Conservation (phyloP, 805 yeast genomes). For the Dipodascopsis tothii region DNA sequence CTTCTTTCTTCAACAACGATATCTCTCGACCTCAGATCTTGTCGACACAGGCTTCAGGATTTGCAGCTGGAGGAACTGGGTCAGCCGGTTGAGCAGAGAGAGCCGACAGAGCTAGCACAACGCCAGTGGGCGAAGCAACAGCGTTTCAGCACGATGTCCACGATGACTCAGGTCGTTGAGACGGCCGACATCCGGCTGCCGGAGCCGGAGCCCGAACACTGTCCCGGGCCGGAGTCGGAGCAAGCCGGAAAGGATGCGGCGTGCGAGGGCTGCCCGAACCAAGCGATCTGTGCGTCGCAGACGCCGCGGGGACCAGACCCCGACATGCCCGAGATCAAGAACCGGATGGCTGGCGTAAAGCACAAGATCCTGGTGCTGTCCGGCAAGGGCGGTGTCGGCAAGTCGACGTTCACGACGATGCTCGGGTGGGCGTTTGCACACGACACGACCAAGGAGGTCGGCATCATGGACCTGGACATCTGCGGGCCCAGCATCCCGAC, state of each 20-base stretch:
- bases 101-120: too few relatives aligned
- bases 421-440: slow-evolving; percentile 88
- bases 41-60: too few relatives aligned
- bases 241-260: slow-evolving; percentile 91
- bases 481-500: slow-evolving; percentile 96
- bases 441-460: slow-evolving; percentile 73
- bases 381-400: slow-evolving; percentile 87
- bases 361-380: slow-evolving; percentile 75
- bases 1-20: too few relatives aligned
- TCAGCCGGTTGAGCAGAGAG: too few relatives aligned
- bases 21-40: too few relatives aligned
- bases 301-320: slow-evolving; percentile 94
- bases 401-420: slow-evolving; percentile 92
- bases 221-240: slow-evolving; percentile 97
- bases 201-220: slow-evolving; percentile 90
- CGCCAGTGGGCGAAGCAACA: too few relatives aligned
- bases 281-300: slow-evolving; percentile 73
- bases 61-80: too few relatives aligned
- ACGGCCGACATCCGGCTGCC: slow-evolving; percentile 27
- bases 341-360: slow-evolving; percentile 52
- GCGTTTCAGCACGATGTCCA: too few relatives aligned
- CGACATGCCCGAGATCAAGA: slow-evolving; percentile 69
- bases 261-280: slow-evolving; percentile 91
- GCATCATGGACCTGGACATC: slow-evolving; percentile 94
- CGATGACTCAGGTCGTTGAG: too few relatives aligned